These are phyloP conservation scores for Colletotrichum theobromicola DNA, from an alignment of 2,329 filamentous ascomycete species.

Conservation along the genomic window DNA sequence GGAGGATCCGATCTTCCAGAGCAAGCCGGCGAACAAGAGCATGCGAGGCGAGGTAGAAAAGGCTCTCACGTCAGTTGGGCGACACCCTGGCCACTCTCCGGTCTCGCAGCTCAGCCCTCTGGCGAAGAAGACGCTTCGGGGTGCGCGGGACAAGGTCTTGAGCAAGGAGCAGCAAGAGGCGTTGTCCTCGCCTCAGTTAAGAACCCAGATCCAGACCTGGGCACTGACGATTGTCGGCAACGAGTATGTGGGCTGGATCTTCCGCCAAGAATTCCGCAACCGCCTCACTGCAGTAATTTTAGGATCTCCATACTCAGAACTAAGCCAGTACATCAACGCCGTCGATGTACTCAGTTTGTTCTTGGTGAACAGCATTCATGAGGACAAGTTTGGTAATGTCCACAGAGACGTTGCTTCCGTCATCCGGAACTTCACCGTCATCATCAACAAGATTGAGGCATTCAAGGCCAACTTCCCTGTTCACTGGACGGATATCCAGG, in stretches of 20 bases:
- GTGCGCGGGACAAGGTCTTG: conserved; percentile 53
- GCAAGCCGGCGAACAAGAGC: conserved; percentile 37
- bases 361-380: conserved; percentile 73
- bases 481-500: conserved; percentile 82
- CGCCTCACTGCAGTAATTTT: conserved; percentile 72
- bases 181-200: conserved; percentile 53
- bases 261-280: conserved; percentile 72
- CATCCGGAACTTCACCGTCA: conserved; percentile 73
- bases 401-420: conserved; percentile 79
- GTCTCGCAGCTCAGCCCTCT: conserved; percentile 54
- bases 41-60: conserved; percentile 52
- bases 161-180: conserved; percentile 60
- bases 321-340: conserved; percentile 73
- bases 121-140: conserved; percentile 54
- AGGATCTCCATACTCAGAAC: conserved; percentile 74
- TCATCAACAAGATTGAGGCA: conserved; percentile 71
- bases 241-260: conserved; percentile 66
- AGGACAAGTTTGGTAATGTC: conserved; percentile 88
- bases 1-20: conserved; percentile 51
- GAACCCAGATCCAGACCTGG: conserved; percentile 52
- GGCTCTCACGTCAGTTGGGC: conserved; percentile 46
- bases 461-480: conserved; percentile 65
- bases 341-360: conserved; percentile 73
- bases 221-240: conserved; percentile 50
- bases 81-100: conserved; percentile 53